Evolutionary conservation across 352 stramenopile species (phyloP).

Genomic region (Pythium sp.): DNA sequence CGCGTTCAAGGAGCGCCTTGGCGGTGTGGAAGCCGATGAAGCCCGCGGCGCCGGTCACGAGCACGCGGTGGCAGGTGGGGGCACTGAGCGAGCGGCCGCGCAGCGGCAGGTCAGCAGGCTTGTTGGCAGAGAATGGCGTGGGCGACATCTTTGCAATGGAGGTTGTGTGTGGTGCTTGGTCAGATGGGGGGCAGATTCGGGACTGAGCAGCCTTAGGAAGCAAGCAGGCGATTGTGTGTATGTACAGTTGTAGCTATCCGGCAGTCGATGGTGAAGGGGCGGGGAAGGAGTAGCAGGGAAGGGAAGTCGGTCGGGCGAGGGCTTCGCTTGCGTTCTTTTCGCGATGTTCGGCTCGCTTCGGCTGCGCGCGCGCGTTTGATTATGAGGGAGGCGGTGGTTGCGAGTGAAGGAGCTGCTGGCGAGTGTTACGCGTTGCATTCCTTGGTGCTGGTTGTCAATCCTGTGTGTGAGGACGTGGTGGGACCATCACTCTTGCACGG

Average conservation of each 20-base stretch:
- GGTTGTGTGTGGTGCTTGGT: background rate
- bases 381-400: background rate
- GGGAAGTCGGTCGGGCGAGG: background rate
- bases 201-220: background rate
- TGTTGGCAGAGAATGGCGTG: conserved; percentile 22
- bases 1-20: conserved; percentile 79
- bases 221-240: background rate
- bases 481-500: background rate
- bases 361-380: background rate
- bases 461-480: background rate
- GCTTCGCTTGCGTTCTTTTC: conserved; percentile 9
- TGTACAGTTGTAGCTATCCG: background rate
- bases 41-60: conserved; percentile 94
- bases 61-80: conserved; percentile 5
- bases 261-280: background rate
- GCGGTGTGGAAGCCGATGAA: conserved; percentile 98
- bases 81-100: conserved; percentile 9
- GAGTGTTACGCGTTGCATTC: background rate
- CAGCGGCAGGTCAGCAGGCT: conserved; percentile 11
- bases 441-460: background rate
- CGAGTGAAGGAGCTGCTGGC: background rate
- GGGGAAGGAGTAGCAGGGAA: background rate
- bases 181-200: background rate
- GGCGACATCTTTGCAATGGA: conserved; percentile 21
- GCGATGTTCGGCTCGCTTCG: conserved; percentile 7